Base-by-base conservation (phyloP, 208 protist genomes). In the Leptomonas seymouri region DNA sequence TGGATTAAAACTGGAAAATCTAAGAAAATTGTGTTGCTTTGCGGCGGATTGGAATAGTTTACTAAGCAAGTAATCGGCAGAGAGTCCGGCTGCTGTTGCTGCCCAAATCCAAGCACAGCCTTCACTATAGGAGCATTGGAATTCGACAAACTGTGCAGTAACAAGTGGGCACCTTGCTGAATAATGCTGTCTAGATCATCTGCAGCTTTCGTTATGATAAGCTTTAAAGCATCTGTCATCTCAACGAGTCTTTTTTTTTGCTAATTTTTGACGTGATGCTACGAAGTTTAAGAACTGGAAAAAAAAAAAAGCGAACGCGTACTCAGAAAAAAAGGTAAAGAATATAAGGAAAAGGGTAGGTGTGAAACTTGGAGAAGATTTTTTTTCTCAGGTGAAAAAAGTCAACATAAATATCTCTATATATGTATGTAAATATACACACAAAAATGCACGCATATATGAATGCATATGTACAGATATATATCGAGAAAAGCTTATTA, bases 1-100 rank as follows among this genome's bases (percentile, higher is more conserved):
- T 73, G 27, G 15, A 73, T 49, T n/a, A 66, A 20, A 42, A 73
- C 67, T 8, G 67, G 67, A 50, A 66, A 73, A 45, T 73, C 67
- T 15, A 30, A 14, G 20, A 9, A 39, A 5, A 4, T 28, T 21
- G 46, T 5, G n/a, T 20, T 20, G 21, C 58, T 27, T 14, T 25
- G 12, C 3, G 36, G 15, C 18, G 23, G 6, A 27, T 9, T 15
- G n/a, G 50, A 53, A 3, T 21, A 9, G 1, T 63, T 58, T 5
- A 30, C 23, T n/a, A 66, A 28, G 12, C 55, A 73, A 14, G 30
- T 11, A 4, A 73, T 60, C 4, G 14, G 30, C 18, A 14, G 14
- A 3, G 25, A 15, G 12, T 50, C 0, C 14, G 28, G 39, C 23
- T 58, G 31, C 25, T 58, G 54, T 20, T 59, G 39, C 9, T 49